Conservation (phyloP, 208 protist species). For the Crithidia brevicula region DNA sequence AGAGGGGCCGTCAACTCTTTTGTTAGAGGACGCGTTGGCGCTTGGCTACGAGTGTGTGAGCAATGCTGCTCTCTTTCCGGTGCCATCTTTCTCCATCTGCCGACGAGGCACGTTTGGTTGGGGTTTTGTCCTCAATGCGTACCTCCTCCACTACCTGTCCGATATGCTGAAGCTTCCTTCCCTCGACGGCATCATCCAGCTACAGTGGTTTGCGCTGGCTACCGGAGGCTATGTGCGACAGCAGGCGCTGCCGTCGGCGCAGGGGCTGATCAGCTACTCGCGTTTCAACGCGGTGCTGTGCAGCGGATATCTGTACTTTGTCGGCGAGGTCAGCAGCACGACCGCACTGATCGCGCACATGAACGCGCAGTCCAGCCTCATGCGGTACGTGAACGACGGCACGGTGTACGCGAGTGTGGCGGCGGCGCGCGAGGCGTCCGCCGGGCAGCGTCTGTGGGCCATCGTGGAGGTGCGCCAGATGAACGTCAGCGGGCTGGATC, state of each 20-base stretch:
- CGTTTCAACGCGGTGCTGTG: constrained; percentile 20
- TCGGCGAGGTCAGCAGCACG: constrained; percentile 29
- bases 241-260: not conserved
- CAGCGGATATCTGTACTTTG: constrained; percentile 48
- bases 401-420: constrained; percentile 31
- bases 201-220: constrained; percentile 35
- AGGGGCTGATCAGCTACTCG: constrained; percentile 29
- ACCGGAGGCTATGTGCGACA: constrained; percentile 14
- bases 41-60: not conserved
- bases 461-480: constrained; percentile 21
- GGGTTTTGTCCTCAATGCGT: not conserved
- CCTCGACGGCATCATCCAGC: constrained; percentile 33
- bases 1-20: not conserved
- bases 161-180: not conserved
- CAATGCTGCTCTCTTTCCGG: not conserved
- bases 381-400: constrained; percentile 47
- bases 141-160: not conserved
- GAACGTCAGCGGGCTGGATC: constrained; percentile 14
- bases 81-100: not conserved
- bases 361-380: constrained; percentile 25
- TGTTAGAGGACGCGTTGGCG: not conserved
- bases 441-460: constrained; percentile 12
- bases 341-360: constrained; percentile 37
- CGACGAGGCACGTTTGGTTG: not conserved
- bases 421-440: constrained; percentile 31